Base-by-base conservation (phyloP, 345 rosid species). In the Odontarrhena argentea region DNA sequence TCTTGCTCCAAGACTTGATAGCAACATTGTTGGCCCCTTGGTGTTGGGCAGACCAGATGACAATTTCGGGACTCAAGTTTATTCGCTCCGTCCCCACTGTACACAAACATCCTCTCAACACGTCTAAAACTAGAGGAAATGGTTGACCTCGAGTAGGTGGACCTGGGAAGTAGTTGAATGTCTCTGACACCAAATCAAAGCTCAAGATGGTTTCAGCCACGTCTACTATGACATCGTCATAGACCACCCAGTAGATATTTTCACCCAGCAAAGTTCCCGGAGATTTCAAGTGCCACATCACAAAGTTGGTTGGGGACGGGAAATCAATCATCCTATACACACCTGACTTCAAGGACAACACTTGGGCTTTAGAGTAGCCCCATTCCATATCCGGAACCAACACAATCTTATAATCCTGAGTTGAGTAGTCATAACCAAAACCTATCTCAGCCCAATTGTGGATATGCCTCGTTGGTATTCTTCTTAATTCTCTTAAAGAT, bases 111-210 rank as follows among this genome's bases (percentile, higher is more conserved):
- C 54, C 34, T 24, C 54, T 24, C 54, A 28, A 28, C 18, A 26
- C 18, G 3, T 28, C 9, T 51, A 28, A 28, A 52, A 3, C 10
- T 18, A 47, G 5, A 47, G 51, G 26, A 18, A 18, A 11, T 22
- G 28, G 51, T 8, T 47, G 51, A 47, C 12, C 28, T 6, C 28
- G 26, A 47, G 11, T 47, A 47, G 11, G 22, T 22, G 56, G 56
- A n/a, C 56, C 34, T 51, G 37, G 37, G 11, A 8, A 51, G 60
- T 18, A 10, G 30, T 55, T 55, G 43, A 35, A 55, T 55, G 25
- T 55, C 28, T 55, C 43, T 18, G 43, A 34, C 43, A 2, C 26
- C 25, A 55, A 11, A 55, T 18, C 25, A 18, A 55, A 55, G 45
- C 30, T 36, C 45, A 38, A 22, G n/a, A 55, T 55, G 13, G 8